phyloP scores from a whole-genome alignment of 176 grass and related monocot species.

The Guadua angustifolia region DNA sequence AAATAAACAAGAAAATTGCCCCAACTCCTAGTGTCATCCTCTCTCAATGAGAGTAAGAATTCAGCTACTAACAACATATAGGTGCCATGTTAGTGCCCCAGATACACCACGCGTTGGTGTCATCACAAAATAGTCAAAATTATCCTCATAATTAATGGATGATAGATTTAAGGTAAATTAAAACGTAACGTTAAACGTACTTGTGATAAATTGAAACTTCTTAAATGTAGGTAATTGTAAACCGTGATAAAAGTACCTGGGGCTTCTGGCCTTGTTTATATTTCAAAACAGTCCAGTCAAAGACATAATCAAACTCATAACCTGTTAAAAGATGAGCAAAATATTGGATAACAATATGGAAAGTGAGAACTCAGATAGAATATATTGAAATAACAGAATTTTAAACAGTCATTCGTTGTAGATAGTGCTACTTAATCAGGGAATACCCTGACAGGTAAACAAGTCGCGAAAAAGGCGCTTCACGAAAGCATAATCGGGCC shows the following conservation, averaged over 20 bases:
- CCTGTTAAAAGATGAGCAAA: conserved; percentile 55
- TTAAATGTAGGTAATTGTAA: conserved; percentile 10
- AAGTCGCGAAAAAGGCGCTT: conserved; percentile 92
- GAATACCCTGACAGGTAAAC: conserved; percentile 77
- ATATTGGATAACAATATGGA: conserved; percentile 37
- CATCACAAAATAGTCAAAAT: not conserved
- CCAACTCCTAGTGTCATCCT: too few species aligned
- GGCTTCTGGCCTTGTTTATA: conserved; percentile 74
- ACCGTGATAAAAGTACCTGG: conserved; percentile 40
- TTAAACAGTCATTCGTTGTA: not conserved
- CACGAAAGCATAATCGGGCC: conserved; percentile 90
- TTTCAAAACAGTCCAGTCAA: conserved; percentile 92
- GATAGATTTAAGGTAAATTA: not conserved
- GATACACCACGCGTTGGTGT: not conserved
- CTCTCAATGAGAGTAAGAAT: too few species aligned
- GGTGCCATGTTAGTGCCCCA: not conserved
- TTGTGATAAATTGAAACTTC: not conserved
- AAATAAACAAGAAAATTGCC: too few species aligned
- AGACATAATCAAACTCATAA: conserved; percentile 93
- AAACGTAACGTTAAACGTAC: not conserved
- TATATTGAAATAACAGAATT: conserved; percentile 3
- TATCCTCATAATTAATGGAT: not conserved
- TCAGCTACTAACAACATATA: too few species aligned
- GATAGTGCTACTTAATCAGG: conserved; percentile 12
- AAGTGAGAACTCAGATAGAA: conserved; percentile 19